Base-by-base conservation (phyloP, 345 rosid species). In the Heritiera fomes region DNA sequence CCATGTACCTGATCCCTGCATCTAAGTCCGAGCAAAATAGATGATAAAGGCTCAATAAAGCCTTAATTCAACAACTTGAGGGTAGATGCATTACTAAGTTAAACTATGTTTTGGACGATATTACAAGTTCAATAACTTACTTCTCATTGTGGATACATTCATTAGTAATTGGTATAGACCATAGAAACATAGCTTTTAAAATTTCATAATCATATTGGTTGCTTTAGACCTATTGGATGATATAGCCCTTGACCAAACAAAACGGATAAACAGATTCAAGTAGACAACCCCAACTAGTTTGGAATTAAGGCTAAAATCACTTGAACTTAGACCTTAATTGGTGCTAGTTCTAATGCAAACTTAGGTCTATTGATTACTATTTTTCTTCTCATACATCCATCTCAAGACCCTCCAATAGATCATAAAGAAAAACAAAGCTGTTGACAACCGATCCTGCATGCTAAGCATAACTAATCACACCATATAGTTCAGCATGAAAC, bases 151-250 rank as follows among this genome's bases (percentile, higher is more conserved):
- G 15, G 32, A 20, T 43, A 32, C 53, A 45, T n/a, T 67, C 72
- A 43, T 30, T n/a, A 67, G 53, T 45, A 41, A 20, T 66, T 41
- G 71, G 8, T n/a, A 52, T 66, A 66, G 52, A 67, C 52, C 52
- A 41, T 67, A 43, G 7, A 59, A 67, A 67, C 50, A 67, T 41
- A n/a, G n/a, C 28, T 23, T 10, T 40, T 28, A 8, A 67, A 67
- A 13, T 67, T 45, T 45, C 52, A 43, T n/a, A 15, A 43, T 45
- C 53, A 6, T 67, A n/a, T n/a, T 67, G 20, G 53, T 67, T 45
- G 17, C 72, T 67, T 67, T 67, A 67, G 72, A 67, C 20, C 34
- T 67, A 43, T 67, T 32, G n/a, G 72, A 43, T 43, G 71, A 66
- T 43, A 65, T 7, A 41, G 15, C 32, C 52, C 49, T 67, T n/a